phyloP scores from a whole-genome alignment of 306 rosid species.

The Delonix regia region DNA sequence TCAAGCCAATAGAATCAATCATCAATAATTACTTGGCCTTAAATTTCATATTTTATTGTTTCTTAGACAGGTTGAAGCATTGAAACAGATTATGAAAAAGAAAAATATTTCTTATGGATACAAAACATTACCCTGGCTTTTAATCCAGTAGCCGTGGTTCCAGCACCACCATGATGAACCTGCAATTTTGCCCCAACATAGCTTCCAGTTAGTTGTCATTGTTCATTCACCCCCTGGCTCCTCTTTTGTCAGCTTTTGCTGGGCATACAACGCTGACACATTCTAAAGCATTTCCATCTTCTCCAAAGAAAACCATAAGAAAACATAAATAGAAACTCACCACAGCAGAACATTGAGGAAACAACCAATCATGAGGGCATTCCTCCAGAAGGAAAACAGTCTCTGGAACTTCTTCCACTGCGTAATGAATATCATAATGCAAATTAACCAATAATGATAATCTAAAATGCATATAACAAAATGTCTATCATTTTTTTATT shows the following conservation, averaged over 20 bases:
- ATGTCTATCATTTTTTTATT: neutral
- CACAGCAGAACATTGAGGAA: conserved; percentile 96
- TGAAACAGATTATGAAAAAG: conserved; percentile 18
- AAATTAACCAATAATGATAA: conserved; percentile 22
- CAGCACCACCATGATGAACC: conserved; percentile 99
- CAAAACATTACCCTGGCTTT: conserved; percentile 85
- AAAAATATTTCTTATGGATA: conserved; percentile 13
- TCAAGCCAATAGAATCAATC: conserved; percentile 1
- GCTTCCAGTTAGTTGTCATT: conserved; percentile 23
- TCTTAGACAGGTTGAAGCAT: neutral
- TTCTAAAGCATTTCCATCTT: neutral
- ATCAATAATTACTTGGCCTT: neutral
- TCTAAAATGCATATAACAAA: conserved; percentile 21
- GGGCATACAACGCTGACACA: conserved; percentile 8
- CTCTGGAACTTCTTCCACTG: conserved; percentile 77
- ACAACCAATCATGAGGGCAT: conserved; percentile 97
- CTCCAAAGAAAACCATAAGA: conserved; percentile 2
- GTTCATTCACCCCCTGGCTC: neutral
- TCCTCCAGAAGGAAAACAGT: conserved; percentile 80
- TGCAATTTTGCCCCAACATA: conserved; percentile 45
- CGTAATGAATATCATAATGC: conserved; percentile 37
- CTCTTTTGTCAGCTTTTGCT: conserved; percentile 9
- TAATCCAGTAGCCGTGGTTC: conserved; percentile 94
- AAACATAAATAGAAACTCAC: conserved; percentile 53
- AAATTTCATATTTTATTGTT: neutral